Base-by-base conservation (phyloP, 352 stramenopile genomes). In the Globisporangium abappressorium region DNA sequence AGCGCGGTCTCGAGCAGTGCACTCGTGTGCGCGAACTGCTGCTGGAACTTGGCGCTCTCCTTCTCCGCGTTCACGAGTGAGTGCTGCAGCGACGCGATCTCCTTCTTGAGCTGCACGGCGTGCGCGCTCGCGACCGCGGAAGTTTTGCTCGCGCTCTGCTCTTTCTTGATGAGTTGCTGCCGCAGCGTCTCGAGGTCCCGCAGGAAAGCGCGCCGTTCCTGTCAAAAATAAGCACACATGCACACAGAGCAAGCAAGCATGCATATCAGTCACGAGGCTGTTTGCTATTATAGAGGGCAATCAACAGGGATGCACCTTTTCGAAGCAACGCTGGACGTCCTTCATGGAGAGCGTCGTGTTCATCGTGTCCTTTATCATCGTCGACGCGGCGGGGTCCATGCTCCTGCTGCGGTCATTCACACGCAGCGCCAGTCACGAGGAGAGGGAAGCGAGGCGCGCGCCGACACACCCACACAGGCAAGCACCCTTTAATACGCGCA, bases 111-210 rank as follows among this genome's bases (percentile, higher is more conserved):
- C 71, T 90, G 83, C 49, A 94, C 77, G 28, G 74, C 67, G 65
- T 93, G 84, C 5, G 80, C 70, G 56, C 86, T 94, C 51, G 82
- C 80, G 47, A 78, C 70, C 4, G 80, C 74, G 3, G 83, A 65
- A 1, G 78, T 71, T 26, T 87, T 90, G 49, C 69, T 69, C 26
- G 81, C 72, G 20, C 36, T 65, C 56, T 90, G 79, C 49, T 93
- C 86, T 60, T 94, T 94, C 61, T 87, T 87, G n/a, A 92, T 68
- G 22, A 91, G 70, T 49, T 94, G 84, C 56, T 91, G 80, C 11
- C 84, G 78, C 66, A 94, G 75, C 9, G 73, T 89, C 70, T 93
- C 86, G 34, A 94, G 72, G 62, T 93, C 83, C 3, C 80, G 75
- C 34, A 94, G 66, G 62, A 93, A 85, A 24, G 82, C 69, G 2